Base-by-base conservation (phyloP, 2,329 filamentous ascomycete species). In the Fusarium vanettenii region DNA sequence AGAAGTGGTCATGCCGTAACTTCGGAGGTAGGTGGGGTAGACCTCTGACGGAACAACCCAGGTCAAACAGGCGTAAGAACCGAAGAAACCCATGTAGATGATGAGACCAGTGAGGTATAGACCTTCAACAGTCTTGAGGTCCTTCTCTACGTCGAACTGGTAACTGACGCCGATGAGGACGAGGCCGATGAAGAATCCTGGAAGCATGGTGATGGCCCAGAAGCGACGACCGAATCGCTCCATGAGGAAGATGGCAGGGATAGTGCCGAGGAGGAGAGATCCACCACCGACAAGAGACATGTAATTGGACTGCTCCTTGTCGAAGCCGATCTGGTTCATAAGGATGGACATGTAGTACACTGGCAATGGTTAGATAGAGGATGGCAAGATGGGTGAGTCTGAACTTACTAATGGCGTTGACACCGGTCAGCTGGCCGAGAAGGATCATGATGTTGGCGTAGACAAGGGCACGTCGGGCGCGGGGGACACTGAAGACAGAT, bases 231-330 rank as follows among this genome's bases (percentile, higher is more conserved):
- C 92, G 59, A 91, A 94, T 4, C 86, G 89, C 78, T 94, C 92
- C 92, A 94, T 94, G 72, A 89, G 89, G 79, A 93, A 87, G 65
- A 92, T 90, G 0, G 91, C 92, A 0, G 92, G 92, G 37, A 93
- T 91, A 0, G 91, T 92, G 25, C 92, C 92, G 18, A 94, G 76
- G 0, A 94, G 86, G 1, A 94, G 86, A 0, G 92, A 84, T 5
- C 91, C 92, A 29, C 92, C 92, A 4, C 92, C 92, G 16, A 94
- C 92, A 0, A 94, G 87, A 0, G 92, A 93, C 92, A 94, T 94
- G 86, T 93, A 94, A 69, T 91, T 93, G 18, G 90, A 83, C 60
- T 91, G 81, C 67, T 89, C 86, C 9, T 87, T 82, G 76, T 91
- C 81, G 81, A 94, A 94, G 14, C 92, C 92, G 50, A 94, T 91